Evolutionary conservation across 1,139 yeast genomes (phyloP).

Genomic region (Lodderomyces oxycetoniae): DNA sequence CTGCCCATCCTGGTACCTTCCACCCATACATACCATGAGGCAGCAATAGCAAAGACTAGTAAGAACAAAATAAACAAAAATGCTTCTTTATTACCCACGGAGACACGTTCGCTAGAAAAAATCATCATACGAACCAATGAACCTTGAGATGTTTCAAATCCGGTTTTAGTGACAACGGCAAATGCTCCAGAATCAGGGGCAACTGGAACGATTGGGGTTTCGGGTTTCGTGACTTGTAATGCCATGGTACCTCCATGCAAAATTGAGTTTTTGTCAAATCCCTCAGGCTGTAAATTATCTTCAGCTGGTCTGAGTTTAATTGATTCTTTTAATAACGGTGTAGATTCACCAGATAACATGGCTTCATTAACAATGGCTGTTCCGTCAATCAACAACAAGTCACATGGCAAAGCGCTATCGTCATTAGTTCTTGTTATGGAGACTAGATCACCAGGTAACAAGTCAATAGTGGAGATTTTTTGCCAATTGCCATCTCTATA

Average conservation of each 20-base stretch:
- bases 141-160: constrained; percentile 98
- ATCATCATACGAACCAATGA: constrained; percentile 97
- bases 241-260: constrained; percentile 97
- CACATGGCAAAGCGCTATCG: constrained; percentile 96
- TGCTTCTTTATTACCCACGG: constrained; percentile 94
- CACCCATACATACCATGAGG: constrained; percentile 98
- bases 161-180: constrained; percentile 88
- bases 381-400: constrained; percentile 77
- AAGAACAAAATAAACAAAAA: constrained; percentile 86
- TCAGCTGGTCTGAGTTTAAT: constrained; percentile 73
- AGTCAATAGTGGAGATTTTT: constrained; percentile 62
- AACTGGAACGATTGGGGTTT: constrained; percentile 40
- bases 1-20: constrained; percentile 97
- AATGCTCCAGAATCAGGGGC: constrained; percentile 93
- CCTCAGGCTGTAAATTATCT: constrained; percentile 68
- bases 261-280: constrained; percentile 82
- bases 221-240: constrained; percentile 79
- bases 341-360: constrained; percentile 96
- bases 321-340: constrained; percentile 92
- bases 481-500: constrained; percentile 71
- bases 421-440: constrained; percentile 85
- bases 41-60: constrained; percentile 87
- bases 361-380: constrained; percentile 95
- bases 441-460: constrained; percentile 90
- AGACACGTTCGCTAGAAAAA: constrained; percentile 92